Percentiles rank a stretch among this genome's conserved stretches.
These are phyloP conservation scores for Bolboschoenus planiculmis DNA, from an alignment of 176 grass and related monocot genomes.

Conservation along the genomic window DNA sequence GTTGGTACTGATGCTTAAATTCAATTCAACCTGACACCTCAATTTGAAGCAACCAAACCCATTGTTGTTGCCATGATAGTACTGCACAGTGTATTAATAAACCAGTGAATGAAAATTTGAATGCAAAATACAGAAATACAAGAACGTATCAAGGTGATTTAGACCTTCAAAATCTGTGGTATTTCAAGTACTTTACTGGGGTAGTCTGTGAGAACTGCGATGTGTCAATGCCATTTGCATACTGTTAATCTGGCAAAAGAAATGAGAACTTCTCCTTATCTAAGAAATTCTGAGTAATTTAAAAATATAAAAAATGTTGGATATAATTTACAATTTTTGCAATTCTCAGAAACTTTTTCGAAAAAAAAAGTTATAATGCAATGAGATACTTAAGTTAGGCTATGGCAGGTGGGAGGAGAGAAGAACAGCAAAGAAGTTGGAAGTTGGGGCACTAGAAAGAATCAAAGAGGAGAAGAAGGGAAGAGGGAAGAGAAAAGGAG, in stretches of 20 bases:
- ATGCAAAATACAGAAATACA: background rate
- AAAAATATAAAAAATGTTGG: background rate
- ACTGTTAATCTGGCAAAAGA: background rate
- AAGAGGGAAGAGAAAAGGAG: conserved; percentile 41
- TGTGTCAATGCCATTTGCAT: background rate
- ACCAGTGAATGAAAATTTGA: background rate
- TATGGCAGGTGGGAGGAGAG: conserved; percentile 24
- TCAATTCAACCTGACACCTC: background rate
- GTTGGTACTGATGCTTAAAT: too few relatives aligned
- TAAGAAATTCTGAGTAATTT: background rate
- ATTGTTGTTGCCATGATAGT: background rate
- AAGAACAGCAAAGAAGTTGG: conserved; percentile 17
- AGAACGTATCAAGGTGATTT: background rate
- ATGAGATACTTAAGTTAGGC: background rate
- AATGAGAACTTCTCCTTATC: background rate
- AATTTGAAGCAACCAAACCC: background rate
- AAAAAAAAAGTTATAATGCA: background rate
- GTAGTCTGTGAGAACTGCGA: background rate
- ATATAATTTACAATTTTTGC: background rate
- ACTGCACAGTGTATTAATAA: background rate
- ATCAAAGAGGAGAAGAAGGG: conserved; percentile 23
- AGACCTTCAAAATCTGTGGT: background rate
- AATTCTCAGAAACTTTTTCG: background rate
- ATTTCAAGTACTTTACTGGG: background rate
- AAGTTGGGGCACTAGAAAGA: background rate